A percentile compares a stretch with the other conserved stretches of the same genome.
phyloP scores from a whole-genome alignment of 305 asterid species.

The Stenogyne calaminthoides region DNA sequence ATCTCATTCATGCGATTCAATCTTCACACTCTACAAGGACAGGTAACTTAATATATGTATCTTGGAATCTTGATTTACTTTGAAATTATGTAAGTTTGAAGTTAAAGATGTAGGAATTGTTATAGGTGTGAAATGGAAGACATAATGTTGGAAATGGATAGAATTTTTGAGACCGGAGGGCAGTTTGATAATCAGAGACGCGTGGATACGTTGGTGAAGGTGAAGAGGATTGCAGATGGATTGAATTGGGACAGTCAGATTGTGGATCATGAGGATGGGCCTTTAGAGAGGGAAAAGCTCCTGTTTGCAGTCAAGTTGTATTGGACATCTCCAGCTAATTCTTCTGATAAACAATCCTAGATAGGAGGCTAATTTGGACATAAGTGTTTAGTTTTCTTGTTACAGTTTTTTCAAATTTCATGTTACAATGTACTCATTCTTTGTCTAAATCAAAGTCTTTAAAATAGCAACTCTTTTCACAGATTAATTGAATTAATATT shows the following conservation, averaged over 20 bases:
- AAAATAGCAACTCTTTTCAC: neutral
- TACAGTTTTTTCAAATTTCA: neutral
- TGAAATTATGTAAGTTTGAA: neutral
- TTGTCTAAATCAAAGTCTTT: neutral
- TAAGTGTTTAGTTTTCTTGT: neutral
- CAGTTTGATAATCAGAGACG: constrained; percentile 65
- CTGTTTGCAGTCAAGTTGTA: constrained; percentile 61
- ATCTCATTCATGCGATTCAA: constrained; percentile 71
- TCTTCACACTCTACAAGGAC: constrained; percentile 53
- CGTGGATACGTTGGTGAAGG: constrained; percentile 53
- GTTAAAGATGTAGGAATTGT: neutral
- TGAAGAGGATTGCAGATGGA: constrained; percentile 57
- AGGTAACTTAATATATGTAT: constrained; percentile 30
- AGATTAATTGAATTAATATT: neutral
- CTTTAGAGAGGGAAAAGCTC: constrained; percentile 63
- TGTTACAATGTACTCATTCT: constrained; percentile 26
- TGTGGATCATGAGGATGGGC: constrained; percentile 71
- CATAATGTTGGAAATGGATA: constrained; percentile 72
- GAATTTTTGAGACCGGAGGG: constrained; percentile 77
- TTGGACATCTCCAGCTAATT: constrained; percentile 56
- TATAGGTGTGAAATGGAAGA: constrained; percentile 68
- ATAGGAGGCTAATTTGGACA: neutral
- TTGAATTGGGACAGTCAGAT: constrained; percentile 66
- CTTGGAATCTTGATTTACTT: neutral
- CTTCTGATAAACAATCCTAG: constrained; percentile 26